Conservation (phyloP, 139 green algal genomes). For the Microglena sp. region DNA sequence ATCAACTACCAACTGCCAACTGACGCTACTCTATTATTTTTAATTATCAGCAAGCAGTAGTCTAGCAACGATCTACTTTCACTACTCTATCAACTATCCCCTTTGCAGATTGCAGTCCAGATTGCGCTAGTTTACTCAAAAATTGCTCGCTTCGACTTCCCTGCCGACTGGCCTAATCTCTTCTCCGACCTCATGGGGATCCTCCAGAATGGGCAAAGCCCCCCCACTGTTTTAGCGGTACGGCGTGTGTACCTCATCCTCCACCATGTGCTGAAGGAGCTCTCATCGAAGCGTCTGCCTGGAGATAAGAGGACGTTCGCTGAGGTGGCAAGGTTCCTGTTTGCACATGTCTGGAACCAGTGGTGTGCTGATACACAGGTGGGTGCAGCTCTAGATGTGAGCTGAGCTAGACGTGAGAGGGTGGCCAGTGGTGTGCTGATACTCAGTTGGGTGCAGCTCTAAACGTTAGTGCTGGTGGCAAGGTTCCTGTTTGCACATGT, state of each 20-base stretch:
- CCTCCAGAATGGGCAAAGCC: background rate
- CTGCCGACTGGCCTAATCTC: constrained; percentile 70
- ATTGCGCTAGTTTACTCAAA: constrained; percentile 78
- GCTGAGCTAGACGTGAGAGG: constrained; percentile 58
- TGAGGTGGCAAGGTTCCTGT: constrained; percentile 44
- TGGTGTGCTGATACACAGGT: constrained; percentile 57
- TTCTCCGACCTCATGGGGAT: constrained; percentile 57
- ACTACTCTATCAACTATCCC: background rate
- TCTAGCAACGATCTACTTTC: too few species aligned
- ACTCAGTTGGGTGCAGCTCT: constrained; percentile 24
- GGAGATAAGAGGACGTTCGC: constrained; percentile 80
- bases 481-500: constrained; percentile 50
- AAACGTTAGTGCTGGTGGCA: constrained; percentile 67
- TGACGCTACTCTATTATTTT: background rate
- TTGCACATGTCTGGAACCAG: constrained; percentile 59
- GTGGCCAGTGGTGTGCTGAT: constrained; percentile 62
- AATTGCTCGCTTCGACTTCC: constrained; percentile 81
- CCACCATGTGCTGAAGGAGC: constrained; percentile 93
- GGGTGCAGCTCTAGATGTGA: constrained; percentile 68
- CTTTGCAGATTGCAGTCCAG: constrained; percentile 68
- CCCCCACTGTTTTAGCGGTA: background rate
- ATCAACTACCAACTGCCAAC: background rate
- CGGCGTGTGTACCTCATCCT: constrained; percentile 73
- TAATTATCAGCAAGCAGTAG: too few species aligned
- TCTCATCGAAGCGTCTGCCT: constrained; percentile 77